Percentiles rank a stretch among this genome's conserved stretches.
These are phyloP conservation scores for Dittrichia graveolens DNA, from an alignment of 129 eudicot genomes.

Conservation along the genomic window DNA sequence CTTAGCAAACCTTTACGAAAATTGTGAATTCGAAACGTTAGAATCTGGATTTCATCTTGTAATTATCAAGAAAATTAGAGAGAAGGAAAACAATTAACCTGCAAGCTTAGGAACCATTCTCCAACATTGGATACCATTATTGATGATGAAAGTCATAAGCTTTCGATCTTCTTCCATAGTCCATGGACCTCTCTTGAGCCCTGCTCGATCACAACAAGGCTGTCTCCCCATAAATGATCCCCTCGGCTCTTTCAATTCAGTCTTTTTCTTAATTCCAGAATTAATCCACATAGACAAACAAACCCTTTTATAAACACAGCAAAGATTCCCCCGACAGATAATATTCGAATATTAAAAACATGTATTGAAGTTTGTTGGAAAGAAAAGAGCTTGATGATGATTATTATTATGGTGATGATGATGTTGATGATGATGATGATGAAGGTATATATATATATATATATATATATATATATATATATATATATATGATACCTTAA, in stretches of 20 bases:
- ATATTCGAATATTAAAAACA: constrained; percentile 22
- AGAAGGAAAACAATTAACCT: constrained; percentile 51
- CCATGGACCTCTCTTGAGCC: constrained; percentile 90
- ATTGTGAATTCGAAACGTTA: background rate
- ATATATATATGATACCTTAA: constrained; percentile 3
- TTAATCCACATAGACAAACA: constrained; percentile 30
- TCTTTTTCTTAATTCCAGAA: too few species aligned
- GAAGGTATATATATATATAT: background rate
- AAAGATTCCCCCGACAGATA: constrained; percentile 34
- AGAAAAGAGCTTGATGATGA: background rate
- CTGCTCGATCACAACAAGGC: constrained; percentile 85
- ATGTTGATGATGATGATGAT: constrained; percentile 19
- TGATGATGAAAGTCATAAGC: constrained; percentile 58
- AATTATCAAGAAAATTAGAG: background rate
- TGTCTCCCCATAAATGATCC: constrained; percentile 61
- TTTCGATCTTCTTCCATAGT: constrained; percentile 78
- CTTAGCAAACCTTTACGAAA: constrained; percentile 59
- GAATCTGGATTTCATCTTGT: background rate
- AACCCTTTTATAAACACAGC: constrained; percentile 30
- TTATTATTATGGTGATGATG: background rate
- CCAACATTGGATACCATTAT: constrained; percentile 84
- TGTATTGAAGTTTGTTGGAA: background rate
- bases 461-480: background rate
- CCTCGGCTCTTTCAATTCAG: too few species aligned
- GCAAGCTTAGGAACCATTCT: constrained; percentile 82